phyloP scores from a whole-genome alignment of 148 eudicot genomes.

The Vaccinium corymbosum region DNA sequence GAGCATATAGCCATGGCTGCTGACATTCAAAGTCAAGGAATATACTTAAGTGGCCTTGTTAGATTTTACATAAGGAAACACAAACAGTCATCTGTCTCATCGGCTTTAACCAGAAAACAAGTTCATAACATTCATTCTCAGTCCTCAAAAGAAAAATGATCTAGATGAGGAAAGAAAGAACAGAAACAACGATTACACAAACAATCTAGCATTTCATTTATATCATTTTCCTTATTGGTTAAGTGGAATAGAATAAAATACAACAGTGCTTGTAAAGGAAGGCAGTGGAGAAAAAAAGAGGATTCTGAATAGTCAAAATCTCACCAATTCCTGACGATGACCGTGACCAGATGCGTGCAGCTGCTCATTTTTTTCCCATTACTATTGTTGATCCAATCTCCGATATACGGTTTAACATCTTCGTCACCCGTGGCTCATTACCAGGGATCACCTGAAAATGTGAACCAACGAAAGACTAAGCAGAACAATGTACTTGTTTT shows the following conservation, averaged over 20 bases:
- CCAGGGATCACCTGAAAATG: constrained; percentile 85
- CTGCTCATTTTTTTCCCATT: constrained; percentile 78
- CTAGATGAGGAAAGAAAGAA: neutral
- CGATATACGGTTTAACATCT: constrained; percentile 91
- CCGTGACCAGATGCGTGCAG: constrained; percentile 97
- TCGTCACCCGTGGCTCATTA: constrained; percentile 85
- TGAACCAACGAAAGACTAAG: neutral
- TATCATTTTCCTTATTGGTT: neutral
- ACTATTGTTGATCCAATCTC: constrained; percentile 90
- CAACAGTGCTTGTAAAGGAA: neutral
- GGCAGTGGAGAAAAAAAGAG: constrained; percentile 1
- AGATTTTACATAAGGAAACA: neutral
- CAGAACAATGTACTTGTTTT: neutral
- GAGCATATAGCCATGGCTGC: neutral
- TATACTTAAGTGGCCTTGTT: neutral
- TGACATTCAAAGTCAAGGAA: neutral
- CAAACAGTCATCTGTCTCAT: neutral
- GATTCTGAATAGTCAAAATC: constrained; percentile 2
- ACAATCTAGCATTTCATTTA: neutral
- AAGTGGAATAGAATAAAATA: neutral
- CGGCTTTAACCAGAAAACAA: neutral
- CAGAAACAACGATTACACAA: neutral
- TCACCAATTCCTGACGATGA: constrained; percentile 86
- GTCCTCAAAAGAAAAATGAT: neutral
- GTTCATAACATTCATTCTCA: neutral